These are phyloP conservation scores for Lasiodiplodia sp. DNA, from an alignment of 2,329 filamentous ascomycete genomes.

Conservation along the genomic window DNA sequence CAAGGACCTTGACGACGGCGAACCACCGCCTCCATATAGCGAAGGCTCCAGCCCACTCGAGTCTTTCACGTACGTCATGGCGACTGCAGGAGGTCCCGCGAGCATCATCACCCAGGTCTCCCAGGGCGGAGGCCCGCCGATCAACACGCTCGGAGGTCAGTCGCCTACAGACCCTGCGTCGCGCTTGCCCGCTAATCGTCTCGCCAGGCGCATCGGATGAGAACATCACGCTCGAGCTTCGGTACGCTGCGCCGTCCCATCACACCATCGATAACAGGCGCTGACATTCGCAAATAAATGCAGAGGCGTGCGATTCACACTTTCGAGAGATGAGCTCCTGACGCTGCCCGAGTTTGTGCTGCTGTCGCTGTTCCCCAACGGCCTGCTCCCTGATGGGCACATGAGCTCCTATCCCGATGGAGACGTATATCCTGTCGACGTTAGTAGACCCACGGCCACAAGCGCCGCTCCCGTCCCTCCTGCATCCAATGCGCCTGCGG, in stretches of 20 bases:
- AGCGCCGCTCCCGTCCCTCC: slow-evolving; percentile 35
- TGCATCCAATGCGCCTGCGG: slow-evolving; percentile 32
- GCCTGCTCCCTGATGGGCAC: slow-evolving; percentile 95
- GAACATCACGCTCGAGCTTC: slow-evolving; percentile 91
- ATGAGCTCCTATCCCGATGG: slow-evolving; percentile 92
- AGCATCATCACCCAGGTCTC: slow-evolving; percentile 99
- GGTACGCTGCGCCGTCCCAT: slow-evolving; percentile 63
- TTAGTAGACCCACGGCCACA: slow-evolving; percentile 60
- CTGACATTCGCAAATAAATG: slow-evolving; percentile 35
- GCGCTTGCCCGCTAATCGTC: slow-evolving; percentile 26
- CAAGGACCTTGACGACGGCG: slow-evolving; percentile 79
- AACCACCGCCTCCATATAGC: slow-evolving; percentile 94
- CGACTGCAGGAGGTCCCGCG: slow-evolving; percentile 92
- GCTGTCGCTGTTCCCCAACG: slow-evolving; percentile 96
- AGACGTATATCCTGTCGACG: slow-evolving; percentile 96
- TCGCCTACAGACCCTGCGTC: slow-evolving; percentile 1
- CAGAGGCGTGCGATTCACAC: slow-evolving; percentile 90
- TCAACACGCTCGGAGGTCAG: slow-evolving; percentile 86
- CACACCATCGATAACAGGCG: not conserved
- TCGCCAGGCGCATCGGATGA: slow-evolving; percentile 79
- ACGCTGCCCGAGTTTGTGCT: slow-evolving; percentile 97
- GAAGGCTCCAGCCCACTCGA: slow-evolving; percentile 92
- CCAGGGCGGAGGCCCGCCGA: slow-evolving; percentile 82
- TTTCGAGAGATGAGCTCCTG: slow-evolving; percentile 92
- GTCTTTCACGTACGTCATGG: slow-evolving; percentile 97